Evolutionary conservation across 1,139 yeast species (phyloP), one percentile per base, ranked within the genome.

Genomic region (Arxiozyma bovina): DNA sequence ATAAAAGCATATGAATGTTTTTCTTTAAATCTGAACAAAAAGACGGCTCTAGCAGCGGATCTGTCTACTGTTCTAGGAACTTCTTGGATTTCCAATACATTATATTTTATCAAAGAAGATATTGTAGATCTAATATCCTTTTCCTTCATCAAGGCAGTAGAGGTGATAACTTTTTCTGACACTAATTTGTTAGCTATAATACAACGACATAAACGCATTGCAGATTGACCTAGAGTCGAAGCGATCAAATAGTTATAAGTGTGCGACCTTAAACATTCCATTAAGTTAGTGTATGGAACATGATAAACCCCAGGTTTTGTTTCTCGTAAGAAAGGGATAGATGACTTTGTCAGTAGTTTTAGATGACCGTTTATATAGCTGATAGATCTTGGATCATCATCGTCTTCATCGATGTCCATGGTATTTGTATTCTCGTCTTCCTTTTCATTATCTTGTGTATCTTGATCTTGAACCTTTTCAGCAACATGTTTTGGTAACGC

Each of bases 31-130:
- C 89, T 80, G 77, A 89, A 93, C 50, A 93, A 77, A 66, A 82
- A 93, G 49, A 86, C 85, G 1, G 97, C 85, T 61, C 95, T 82
- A 46, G 89, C 83, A 0, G 98, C 96, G 1, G 96, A 93, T 60
- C 99, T 78, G 68, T 91, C 98, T 40, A 84, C 85, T 42, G 96
- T 85, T 65, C 94, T 80, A 9, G 99, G 98, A 40, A 93, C 87
- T 72, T 94, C 99, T 69, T 93, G 98, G 48, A 85, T 77, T 67
- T 85, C 90, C 27, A 85, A 71, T 20, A 83, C 75, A 61, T 84
- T 83, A 61, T 80, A 76, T 52, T 77, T 78, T 22, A 83, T 73
- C 52, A 85, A 69, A 48, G 77, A 77, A 54, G 82, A 78, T 44
- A 85, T 69, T 53, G 83, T 80, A 48, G 80, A 81, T 57, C 96